phyloP scores from a whole-genome alignment of 2,329 filamentous ascomycete species.

The Penicillium sp. region DNA sequence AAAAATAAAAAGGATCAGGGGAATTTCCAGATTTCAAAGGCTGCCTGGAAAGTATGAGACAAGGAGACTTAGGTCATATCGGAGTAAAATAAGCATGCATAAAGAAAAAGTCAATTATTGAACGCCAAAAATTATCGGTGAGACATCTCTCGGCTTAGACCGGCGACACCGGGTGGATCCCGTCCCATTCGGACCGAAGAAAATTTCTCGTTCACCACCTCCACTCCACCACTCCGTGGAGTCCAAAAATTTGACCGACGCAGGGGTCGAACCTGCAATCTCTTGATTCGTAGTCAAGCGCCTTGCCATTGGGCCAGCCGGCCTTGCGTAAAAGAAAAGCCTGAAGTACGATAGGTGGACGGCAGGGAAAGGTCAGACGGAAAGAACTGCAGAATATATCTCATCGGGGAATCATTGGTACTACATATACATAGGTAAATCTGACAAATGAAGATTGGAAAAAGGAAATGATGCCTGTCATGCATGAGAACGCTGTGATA shows the following conservation, averaged over 20 bases:
- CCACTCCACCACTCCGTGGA: not conserved
- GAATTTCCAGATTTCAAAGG: not conserved
- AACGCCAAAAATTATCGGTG: not conserved
- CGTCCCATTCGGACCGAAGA: conserved; percentile 2
- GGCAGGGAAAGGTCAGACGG: not conserved
- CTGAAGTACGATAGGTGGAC: not conserved
- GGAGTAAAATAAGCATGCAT: not conserved
- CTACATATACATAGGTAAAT: not conserved
- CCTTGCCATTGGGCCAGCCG: conserved; percentile 51
- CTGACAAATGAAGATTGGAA: not conserved
- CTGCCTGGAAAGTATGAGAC: not conserved
- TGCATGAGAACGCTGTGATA: conserved; percentile 4
- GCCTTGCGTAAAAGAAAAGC: conserved; percentile 7
- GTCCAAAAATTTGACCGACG: conserved; percentile 35
- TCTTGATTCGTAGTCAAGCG: conserved; percentile 55
- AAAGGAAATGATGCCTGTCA: conserved; percentile 5
- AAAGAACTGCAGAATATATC: no score
- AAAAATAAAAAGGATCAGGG: not conserved
- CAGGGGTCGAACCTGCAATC: conserved; percentile 50
- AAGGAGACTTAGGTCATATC: not conserved
- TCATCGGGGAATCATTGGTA: not conserved
- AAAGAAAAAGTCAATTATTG: not conserved
- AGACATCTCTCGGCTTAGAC: conserved; percentile 2
- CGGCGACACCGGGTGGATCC: conserved; percentile 1
- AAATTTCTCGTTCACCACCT: not conserved